Percentiles rank a stretch among this genome's conserved stretches.
Conservation (phyloP, 495 filamentous ascomycete species). For the Viridothelium virens region DNA sequence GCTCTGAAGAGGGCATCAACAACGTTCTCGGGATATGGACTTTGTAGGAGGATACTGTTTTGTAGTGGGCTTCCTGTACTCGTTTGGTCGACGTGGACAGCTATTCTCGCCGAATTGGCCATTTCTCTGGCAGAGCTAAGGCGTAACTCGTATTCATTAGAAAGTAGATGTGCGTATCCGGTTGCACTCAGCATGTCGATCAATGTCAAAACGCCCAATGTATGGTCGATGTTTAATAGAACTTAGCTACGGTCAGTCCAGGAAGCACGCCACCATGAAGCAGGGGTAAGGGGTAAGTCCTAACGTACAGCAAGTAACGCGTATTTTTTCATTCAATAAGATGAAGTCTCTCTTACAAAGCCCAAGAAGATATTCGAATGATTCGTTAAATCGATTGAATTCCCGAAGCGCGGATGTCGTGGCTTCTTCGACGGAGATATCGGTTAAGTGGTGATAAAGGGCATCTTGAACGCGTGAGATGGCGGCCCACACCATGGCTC, state of each 20-base stretch:
- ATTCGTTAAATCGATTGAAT: background rate
- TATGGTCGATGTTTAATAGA: constrained; percentile 7
- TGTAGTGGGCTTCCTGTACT: constrained; percentile 1
- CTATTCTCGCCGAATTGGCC: constrained; percentile 10
- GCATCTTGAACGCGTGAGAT: constrained; percentile 10
- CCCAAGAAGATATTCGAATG: constrained; percentile 7
- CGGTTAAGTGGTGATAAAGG: constrained; percentile 3
- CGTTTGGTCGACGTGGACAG: constrained; percentile 4
- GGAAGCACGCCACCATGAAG: too few relatives aligned
- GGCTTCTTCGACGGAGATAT: background rate
- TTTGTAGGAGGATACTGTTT: constrained; percentile 9
- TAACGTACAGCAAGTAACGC: constrained; percentile 3
- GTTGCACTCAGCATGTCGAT: constrained; percentile 1
- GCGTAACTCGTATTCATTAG: constrained; percentile 3
- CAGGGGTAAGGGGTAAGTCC: too few relatives aligned
- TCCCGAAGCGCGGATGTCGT: background rate
- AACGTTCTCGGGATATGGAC: constrained; percentile 1
- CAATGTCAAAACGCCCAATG: background rate
- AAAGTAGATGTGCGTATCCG: constrained; percentile 1
- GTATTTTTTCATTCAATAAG: constrained; percentile 6
- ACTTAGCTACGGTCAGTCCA: background rate
- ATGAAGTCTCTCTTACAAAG: constrained; percentile 7
- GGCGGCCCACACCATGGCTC: constrained; percentile 1
- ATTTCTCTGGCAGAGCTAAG: background rate
- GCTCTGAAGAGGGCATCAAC: constrained; percentile 1